Evolutionary conservation across 495 filamentous ascomycete genomes (phyloP).

Genomic region (Aspergillus campestris): DNA sequence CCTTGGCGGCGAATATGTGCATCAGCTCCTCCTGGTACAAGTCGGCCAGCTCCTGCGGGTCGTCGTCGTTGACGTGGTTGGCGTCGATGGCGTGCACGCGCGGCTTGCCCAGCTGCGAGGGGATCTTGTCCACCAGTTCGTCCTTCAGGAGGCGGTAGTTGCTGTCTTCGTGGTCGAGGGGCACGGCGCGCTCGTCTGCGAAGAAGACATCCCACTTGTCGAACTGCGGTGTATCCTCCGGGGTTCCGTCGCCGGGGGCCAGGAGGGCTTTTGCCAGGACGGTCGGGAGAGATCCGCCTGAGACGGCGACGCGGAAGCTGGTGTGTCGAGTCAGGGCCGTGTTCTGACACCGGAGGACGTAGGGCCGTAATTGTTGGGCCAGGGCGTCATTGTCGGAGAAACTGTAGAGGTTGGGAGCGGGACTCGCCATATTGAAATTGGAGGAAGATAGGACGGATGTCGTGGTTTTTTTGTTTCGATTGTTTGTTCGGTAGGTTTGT

Average conservation of each 20-base stretch:
- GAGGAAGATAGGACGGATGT: background rate
- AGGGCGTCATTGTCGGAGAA: slow-evolving; percentile 62
- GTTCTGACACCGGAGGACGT: slow-evolving; percentile 72
- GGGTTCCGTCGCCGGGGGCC: slow-evolving; percentile 42
- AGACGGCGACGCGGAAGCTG: slow-evolving; percentile 84
- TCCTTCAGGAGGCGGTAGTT: slow-evolving; percentile 85
- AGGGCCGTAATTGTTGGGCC: slow-evolving; percentile 65
- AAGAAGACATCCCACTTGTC: slow-evolving; percentile 96
- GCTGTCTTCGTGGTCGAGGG: slow-evolving; percentile 84
- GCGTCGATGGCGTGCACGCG: slow-evolving; percentile 70
- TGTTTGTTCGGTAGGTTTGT: background rate
- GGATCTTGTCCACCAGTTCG: slow-evolving; percentile 82
- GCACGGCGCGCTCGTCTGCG: slow-evolving; percentile 91
- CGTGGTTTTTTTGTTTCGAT: too few relatives aligned
- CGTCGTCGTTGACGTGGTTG: slow-evolving; percentile 63
- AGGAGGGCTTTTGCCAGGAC: slow-evolving; percentile 79
- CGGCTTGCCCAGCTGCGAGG: slow-evolving; percentile 53
- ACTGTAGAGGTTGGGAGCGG: slow-evolving; percentile 75
- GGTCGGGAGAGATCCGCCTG: slow-evolving; percentile 86
- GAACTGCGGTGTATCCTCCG: slow-evolving; percentile 62
- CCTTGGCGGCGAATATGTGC: slow-evolving; percentile 68
- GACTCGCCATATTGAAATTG: slow-evolving; percentile 27
- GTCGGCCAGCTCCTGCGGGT: slow-evolving; percentile 88
- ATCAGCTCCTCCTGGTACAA: slow-evolving; percentile 88
- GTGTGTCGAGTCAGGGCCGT: slow-evolving; percentile 69